Conservation (phyloP, 768 basidiomycete species). For the Mycena latifolia region DNA sequence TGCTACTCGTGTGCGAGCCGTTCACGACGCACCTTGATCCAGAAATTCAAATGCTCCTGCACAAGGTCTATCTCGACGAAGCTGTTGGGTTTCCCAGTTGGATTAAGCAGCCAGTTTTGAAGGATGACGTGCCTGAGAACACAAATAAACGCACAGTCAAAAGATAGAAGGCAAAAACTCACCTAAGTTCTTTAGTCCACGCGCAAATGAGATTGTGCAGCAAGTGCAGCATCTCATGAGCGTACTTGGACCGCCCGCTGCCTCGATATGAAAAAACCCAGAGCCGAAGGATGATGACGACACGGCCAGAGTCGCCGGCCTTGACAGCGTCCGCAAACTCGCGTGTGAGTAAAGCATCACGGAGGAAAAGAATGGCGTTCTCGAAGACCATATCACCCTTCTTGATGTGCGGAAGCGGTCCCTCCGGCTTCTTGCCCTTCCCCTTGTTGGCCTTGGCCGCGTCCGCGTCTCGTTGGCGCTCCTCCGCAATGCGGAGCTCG, state of each 20-base stretch:
- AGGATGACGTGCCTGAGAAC: conserved; percentile 39
- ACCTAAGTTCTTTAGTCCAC: conserved; percentile 43
- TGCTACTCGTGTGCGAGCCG: not conserved
- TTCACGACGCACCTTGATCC: conserved; percentile 44
- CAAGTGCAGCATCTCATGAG: conserved; percentile 44
- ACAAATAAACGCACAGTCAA: not conserved
- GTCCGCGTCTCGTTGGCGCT: conserved; percentile 3
- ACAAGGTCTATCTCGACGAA: conserved; percentile 47
- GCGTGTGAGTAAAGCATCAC: conserved; percentile 41
- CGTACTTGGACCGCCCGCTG: conserved; percentile 44
- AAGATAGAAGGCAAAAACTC: not conserved
- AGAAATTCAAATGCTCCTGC: conserved; percentile 46
- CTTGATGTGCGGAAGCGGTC: not conserved
- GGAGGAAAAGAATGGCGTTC: conserved; percentile 44
- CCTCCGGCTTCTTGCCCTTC: not conserved
- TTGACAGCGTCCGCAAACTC: conserved; percentile 46
- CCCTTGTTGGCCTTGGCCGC: conserved; percentile 6
- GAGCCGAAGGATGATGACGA: conserved; percentile 39
- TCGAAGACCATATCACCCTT: conserved; percentile 40
- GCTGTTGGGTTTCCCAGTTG: conserved; percentile 36
- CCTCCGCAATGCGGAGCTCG: conserved; percentile 21
- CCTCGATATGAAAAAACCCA: conserved; percentile 41
- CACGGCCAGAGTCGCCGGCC: conserved; percentile 43
- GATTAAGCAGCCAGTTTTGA: conserved; percentile 50
- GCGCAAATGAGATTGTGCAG: conserved; percentile 43